Evolutionary conservation across 352 stramenopile species (phyloP), one percentile per base, ranked within the genome.

Genomic region (Phytophthora pinifolia): DNA sequence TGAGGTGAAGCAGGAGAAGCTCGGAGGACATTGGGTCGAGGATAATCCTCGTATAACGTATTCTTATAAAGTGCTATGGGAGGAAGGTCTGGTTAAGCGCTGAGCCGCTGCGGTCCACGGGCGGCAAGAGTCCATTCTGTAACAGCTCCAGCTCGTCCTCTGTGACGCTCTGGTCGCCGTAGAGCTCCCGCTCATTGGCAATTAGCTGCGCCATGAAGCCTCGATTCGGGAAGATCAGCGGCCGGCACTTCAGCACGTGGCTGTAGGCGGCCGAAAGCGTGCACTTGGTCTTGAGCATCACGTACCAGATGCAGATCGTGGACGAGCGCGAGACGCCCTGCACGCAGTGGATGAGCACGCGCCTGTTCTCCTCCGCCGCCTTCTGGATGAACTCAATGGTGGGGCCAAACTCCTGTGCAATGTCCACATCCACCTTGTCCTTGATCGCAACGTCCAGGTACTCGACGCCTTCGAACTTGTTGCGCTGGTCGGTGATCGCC

Each of bases 261-360:
- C 72, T 82, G 67, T 91, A 93, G 36, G 83, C 83, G 27, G 81
- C 77, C 31, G 80, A 87, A 9, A 93, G 59, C 20, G 80, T 86
- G 48, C 80, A 88, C 44, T 77, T 74, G 46, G 75, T 88, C 37
- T 76, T 63, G 25, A 79, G 69, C 80, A 93, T 91, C 25, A 93
- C 57, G 65, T 89, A 93, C 74, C 73, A 86, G 39, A 93, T 87
- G 35, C 80, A 83, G 34, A 91, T 77, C 7, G 83, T 87, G 22
- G 79, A 83, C 27, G 83, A 91, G 22, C 80, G 77, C 13, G 83
- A 93, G 9, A 93, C 71, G 14, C 83, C 83, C 56, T 89, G 81
- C n/a, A 90, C 75, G 41, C 83, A 93, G 59, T 93, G 79, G 15
- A 93, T 73, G n/a, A 93, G 74, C 46, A 93, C 83, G 15, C 79